Conservation (phyloP, 352 stramenopile genomes). For the Phytophthora brassicae region DNA sequence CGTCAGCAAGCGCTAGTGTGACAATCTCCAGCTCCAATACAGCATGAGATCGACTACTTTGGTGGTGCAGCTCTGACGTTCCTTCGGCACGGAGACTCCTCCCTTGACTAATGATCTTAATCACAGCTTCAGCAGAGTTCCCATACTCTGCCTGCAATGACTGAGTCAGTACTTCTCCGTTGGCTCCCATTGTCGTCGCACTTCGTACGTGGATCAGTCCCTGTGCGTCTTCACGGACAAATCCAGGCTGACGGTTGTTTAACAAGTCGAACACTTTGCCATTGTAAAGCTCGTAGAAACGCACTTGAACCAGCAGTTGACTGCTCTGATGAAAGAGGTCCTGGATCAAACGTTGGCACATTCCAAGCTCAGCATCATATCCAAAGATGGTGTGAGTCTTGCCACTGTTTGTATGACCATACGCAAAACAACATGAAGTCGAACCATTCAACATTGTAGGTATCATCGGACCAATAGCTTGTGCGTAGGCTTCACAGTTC, state of each 20-base stretch:
- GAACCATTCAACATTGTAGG: conserved; percentile 24
- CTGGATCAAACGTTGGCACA: conserved; percentile 40
- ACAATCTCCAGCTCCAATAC: conserved; percentile 62
- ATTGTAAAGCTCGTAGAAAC: conserved; percentile 66
- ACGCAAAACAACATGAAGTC: conserved; percentile 60
- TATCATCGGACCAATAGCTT: conserved; percentile 37
- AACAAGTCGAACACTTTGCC: conserved; percentile 58
- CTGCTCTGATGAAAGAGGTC: conserved; percentile 33
- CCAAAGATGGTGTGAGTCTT: conserved; percentile 72
- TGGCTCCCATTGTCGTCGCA: conserved; percentile 41
- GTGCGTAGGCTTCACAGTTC: conserved; percentile 36
- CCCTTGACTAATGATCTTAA: conserved; percentile 28
- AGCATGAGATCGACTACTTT: conserved; percentile 55
- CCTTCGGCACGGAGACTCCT: conserved; percentile 33
- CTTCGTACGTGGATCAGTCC: conserved; percentile 53
- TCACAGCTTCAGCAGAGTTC: conserved; percentile 20
- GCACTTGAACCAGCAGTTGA: conserved; percentile 42
- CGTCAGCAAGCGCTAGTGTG: conserved; percentile 34
- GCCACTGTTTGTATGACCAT: conserved; percentile 59
- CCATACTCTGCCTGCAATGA: conserved; percentile 36
- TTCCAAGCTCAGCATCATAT: conserved; percentile 41
- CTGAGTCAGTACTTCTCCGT: conserved; percentile 50
- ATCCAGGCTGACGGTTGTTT: conserved; percentile 43
- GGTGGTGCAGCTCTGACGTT: conserved; percentile 53
- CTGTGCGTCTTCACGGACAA: conserved; percentile 49